Evolutionary conservation across 768 basidiomycete species (phyloP), one percentile per base, ranked within the genome.

Genomic region (Auricularia sp.): DNA sequence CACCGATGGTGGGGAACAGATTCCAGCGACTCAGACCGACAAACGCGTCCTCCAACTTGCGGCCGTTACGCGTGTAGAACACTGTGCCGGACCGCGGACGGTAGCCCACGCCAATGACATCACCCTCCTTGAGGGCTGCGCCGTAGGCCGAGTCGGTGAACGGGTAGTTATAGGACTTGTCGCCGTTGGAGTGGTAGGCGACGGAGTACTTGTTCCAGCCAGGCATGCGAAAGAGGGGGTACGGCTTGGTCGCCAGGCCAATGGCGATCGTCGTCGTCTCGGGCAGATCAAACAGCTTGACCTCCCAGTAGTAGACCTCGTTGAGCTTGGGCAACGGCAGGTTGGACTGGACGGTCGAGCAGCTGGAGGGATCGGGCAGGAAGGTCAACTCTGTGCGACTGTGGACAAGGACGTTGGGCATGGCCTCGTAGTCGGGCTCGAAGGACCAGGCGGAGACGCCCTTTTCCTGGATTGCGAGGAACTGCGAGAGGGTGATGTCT

Each of bases 361-460:
- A 89, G 21, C 93, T 93, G 36, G 91, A 88, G 29, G 97, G 95
- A 72, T 95, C 90, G n/a, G 91, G 88, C 66, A 99, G 88, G 77
- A 99, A 99, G 5, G 95, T 97, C 70, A 99, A 90, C 77, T 99
- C 97, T 0, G 97, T 99, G 61, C 97, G 87, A 23, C 91, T 87
- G 70, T 97, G 93, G 61, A 99, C 96, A 51, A 98, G 83, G 56
- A 98, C 81, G 7, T 91, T 93, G 67, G 91, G 88, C 73, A 94
- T 85, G 62, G 92, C 88, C 76, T 98, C 95, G 73, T 95, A 98
- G 74, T 98, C 97, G 42, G 97, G 97, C 74, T 99, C 97, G 72
- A 99, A 99, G 44, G 87, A 94, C 97, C 97, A 99, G 18, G 97
- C 97, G 34, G 95, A 96, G 56, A 99, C 96, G 68, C 97, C 97